phyloP scores from a whole-genome alignment of 1,284 basidiomycete genomes.

The Sporisorium iseilematis-ciliati region DNA sequence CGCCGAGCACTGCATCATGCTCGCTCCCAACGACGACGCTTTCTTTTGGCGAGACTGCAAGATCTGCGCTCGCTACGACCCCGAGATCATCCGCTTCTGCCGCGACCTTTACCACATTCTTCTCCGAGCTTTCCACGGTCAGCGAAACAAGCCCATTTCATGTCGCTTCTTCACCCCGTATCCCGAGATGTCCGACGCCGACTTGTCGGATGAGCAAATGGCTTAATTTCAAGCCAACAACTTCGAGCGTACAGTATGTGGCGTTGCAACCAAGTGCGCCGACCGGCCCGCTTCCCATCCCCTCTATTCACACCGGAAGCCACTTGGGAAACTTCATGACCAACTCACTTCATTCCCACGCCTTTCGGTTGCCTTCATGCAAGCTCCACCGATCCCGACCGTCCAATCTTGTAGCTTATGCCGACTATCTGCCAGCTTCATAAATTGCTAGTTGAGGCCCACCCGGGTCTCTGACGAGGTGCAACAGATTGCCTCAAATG shows the following conservation, averaged over 20 bases:
- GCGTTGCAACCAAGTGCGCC: background rate
- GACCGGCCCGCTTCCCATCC: too few species aligned
- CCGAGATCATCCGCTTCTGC: conserved; percentile 37
- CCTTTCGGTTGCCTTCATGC: too few species aligned
- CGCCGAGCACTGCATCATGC: conserved; percentile 28
- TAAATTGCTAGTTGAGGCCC: too few species aligned
- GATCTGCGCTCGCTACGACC: conserved; percentile 30
- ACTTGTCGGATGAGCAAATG: conserved; percentile 1
- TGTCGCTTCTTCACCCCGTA: conserved; percentile 22
- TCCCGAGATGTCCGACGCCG: conserved; percentile 20
- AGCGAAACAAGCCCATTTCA: conserved; percentile 19
- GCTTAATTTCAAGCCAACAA: background rate
- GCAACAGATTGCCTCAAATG: too few species aligned
- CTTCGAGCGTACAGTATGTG: background rate
- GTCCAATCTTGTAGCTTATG: too few species aligned
- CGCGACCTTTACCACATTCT: conserved; percentile 30
- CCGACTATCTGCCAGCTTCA: too few species aligned
- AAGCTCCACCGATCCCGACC: too few species aligned
- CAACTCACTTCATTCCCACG: too few species aligned
- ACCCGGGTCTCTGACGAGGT: too few species aligned
- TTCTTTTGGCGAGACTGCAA: conserved; percentile 34
- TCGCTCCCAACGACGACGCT: conserved; percentile 28
- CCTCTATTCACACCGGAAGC: too few species aligned
- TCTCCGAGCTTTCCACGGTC: conserved; percentile 26
- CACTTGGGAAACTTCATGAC: too few species aligned